phyloP scores from a whole-genome alignment of 139 green algal genomes.

The Edaphochlamys debaryana region DNA sequence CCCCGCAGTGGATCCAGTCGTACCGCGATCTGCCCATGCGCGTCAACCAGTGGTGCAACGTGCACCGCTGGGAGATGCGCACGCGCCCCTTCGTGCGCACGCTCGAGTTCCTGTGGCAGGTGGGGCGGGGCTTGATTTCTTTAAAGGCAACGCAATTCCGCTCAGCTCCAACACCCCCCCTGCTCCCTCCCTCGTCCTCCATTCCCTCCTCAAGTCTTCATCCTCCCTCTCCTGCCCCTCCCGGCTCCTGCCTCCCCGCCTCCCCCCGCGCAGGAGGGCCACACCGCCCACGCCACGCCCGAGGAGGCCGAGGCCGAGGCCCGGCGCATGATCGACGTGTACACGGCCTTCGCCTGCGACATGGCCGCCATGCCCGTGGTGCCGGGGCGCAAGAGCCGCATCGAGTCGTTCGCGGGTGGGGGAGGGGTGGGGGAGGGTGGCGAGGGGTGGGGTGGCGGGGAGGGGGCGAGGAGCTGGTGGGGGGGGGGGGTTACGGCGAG shows the following conservation, averaged over 20 bases:
- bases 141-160: too few species aligned
- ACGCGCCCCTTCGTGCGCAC: constrained; percentile 98
- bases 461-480: too few species aligned
- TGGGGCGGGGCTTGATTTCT: background rate
- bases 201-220: too few species aligned
- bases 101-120: constrained; percentile 88
- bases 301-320: constrained; percentile 94
- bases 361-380: constrained; percentile 95
- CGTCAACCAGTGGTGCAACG: constrained; percentile 99
- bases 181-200: background rate
- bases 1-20: constrained; percentile 77
- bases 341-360: constrained; percentile 65
- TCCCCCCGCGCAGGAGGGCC: constrained; percentile 90
- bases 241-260: background rate
- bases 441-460: too few species aligned
- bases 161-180: too few species aligned
- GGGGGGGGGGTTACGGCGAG: too few species aligned
- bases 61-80: constrained; percentile 99
- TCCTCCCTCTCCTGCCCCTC: too few species aligned
- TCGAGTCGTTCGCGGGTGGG: constrained; percentile 88
- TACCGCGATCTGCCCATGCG: constrained; percentile 97
- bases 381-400: constrained; percentile 88
- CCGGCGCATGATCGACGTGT: constrained; percentile 77
- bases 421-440: too few species aligned
- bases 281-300: constrained; percentile 96